Conservation (phyloP, 345 rosid species). For the Heritiera littoralis region DNA sequence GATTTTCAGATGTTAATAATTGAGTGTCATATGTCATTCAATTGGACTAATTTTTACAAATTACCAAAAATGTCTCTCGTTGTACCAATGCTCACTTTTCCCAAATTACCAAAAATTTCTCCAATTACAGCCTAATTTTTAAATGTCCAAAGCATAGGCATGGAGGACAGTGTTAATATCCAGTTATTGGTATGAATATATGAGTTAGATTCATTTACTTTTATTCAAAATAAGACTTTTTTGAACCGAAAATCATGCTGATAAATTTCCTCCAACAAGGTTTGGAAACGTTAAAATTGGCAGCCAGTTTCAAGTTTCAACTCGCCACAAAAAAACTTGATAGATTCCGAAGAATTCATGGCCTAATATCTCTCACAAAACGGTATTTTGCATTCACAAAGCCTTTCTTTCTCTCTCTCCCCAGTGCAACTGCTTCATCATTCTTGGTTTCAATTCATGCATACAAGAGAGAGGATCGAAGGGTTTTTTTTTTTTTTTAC, state of each 20-base stretch:
- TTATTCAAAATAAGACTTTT: background rate
- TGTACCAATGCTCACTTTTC: too few species aligned
- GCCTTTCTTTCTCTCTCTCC: background rate
- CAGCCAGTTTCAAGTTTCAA: constrained; percentile 12
- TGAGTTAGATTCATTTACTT: background rate
- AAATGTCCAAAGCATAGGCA: too few species aligned
- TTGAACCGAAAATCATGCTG: background rate
- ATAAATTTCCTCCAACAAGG: too few species aligned
- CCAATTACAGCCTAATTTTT: too few species aligned
- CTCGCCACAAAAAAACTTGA: constrained; percentile 9
- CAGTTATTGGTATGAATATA: too few species aligned
- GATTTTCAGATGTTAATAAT: too few species aligned
- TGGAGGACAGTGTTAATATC: too few species aligned
- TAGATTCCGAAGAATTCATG: constrained; percentile 9
- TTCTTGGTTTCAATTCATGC: background rate
- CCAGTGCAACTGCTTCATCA: background rate
- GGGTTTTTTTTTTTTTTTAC: too few species aligned
- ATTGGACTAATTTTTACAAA: too few species aligned
- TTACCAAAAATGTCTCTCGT: too few species aligned
- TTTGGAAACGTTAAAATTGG: background rate
- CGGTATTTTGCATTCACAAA: background rate
- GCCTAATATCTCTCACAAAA: constrained; percentile 10
- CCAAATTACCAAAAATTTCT: too few species aligned
- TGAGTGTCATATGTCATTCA: too few species aligned
- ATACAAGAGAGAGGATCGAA: background rate